These are phyloP conservation scores for Gremmenia infestans DNA, from an alignment of 2,329 filamentous ascomycete genomes.

Conservation along the genomic window DNA sequence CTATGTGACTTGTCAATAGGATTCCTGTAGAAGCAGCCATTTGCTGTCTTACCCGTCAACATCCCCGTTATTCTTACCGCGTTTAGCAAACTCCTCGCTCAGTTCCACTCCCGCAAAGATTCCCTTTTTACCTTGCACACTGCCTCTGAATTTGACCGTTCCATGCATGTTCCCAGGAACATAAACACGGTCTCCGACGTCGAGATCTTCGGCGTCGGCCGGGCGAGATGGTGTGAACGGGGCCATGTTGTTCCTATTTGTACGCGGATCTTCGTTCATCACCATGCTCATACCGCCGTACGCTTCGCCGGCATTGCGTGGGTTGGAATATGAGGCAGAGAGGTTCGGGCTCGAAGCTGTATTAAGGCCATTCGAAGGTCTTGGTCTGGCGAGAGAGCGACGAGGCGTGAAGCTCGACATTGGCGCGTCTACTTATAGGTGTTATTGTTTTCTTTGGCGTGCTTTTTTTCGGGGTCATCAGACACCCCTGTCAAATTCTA, in stretches of 20 bases:
- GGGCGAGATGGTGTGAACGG: conserved; percentile 50
- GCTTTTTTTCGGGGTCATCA: too few relatives aligned
- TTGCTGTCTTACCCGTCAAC: conserved; percentile 73
- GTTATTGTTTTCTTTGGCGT: too few relatives aligned
- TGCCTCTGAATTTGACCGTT: conserved; percentile 81
- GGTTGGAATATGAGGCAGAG: conserved; percentile 32
- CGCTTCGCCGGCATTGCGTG: conserved; percentile 54
- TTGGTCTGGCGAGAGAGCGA: conserved; percentile 30
- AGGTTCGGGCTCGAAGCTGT: conserved; percentile 57
- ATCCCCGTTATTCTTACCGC: conserved; percentile 93
- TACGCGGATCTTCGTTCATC: conserved; percentile 37
- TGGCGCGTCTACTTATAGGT: background rate
- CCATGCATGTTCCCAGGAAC: conserved; percentile 92
- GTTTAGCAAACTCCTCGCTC: conserved; percentile 68
- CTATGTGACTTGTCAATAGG: conserved; percentile 36
- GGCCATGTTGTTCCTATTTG: conserved; percentile 43
- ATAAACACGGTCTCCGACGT: conserved; percentile 79
- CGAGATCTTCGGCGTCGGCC: conserved; percentile 48
- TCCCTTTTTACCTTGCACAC: conserved; percentile 83
- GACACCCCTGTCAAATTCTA: too few relatives aligned
- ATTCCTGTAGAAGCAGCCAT: conserved; percentile 11
- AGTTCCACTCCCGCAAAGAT: conserved; percentile 91
- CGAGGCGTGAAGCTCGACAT: conserved; percentile 26
- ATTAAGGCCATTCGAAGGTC: conserved; percentile 34
- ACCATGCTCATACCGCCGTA: conserved; percentile 54